phyloP scores from a whole-genome alignment of 2,329 filamentous ascomycete species.

The Magnaporthales sp. region DNA sequence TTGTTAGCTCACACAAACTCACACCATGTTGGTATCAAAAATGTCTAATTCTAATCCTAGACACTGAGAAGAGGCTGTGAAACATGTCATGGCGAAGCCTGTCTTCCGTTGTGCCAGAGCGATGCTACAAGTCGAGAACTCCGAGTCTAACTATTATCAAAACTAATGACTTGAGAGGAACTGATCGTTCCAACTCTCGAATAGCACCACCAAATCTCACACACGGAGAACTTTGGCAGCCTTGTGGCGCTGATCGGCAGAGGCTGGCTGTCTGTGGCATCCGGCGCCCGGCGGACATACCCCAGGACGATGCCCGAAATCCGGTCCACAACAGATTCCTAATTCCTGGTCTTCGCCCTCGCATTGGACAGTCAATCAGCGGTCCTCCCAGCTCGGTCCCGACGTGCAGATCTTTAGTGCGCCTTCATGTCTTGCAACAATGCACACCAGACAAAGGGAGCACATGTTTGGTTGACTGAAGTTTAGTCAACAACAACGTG shows the following conservation, averaged over 20 bases:
- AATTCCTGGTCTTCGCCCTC: background rate
- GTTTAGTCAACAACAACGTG: background rate
- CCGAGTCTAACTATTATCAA: background rate
- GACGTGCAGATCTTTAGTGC: background rate
- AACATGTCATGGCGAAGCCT: background rate
- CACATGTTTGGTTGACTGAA: background rate
- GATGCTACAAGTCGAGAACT: background rate
- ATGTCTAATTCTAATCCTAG: background rate
- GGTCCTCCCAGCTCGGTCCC: background rate
- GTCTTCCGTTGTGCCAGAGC: background rate
- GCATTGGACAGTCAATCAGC: background rate
- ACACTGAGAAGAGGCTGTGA: background rate
- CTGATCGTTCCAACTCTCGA: background rate
- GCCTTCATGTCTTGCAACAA: background rate
- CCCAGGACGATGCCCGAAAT: background rate
- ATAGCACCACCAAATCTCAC: background rate
- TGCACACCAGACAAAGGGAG: background rate
- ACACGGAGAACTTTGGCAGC: background rate
- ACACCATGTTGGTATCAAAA: background rate
- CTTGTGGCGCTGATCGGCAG: background rate
- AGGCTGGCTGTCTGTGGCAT: background rate
- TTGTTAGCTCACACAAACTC: background rate
- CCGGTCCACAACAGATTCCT: background rate
- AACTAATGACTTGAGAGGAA: background rate
- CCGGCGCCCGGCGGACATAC: background rate